Evolutionary conservation across 768 basidiomycete species (phyloP), one percentile per base, ranked within the genome.

Genomic region (Tulasnella sp.): DNA sequence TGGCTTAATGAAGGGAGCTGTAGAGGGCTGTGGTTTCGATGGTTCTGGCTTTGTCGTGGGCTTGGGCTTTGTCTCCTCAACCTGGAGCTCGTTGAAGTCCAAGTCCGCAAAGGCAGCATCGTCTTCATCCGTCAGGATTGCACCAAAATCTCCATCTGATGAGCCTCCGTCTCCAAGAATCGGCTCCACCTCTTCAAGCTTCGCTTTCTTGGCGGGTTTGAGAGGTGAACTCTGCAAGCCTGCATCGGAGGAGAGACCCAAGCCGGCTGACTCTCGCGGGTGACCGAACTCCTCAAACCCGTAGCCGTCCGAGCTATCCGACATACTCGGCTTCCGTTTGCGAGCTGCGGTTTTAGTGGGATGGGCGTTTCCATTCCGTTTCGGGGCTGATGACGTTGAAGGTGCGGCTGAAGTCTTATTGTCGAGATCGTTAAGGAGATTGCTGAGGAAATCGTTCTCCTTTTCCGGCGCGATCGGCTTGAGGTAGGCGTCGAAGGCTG

Each of bases 401-500:
- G 63, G 63, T 14, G 32, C 5, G 7, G 17, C 35, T 35, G 39
- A 7, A 37, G 63, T 36, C 34, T 40, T 81, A 39, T 76, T 80
- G 73, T 92, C 92, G 79, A 96, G 86, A 26, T 82, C 85, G 9
- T 88, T 90, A 11, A 99, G 81, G 0, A 99, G 80, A 41, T 85
- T 86, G 0, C 87, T 86, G 92, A 99, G 91, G 75, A 99, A 94
- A 75, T 96, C 94, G 42, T 86, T 83, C 79, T 98, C 97, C 76
- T 94, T 87, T 67, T 89, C 90, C 14, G 84, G 88, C 8, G 91
- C 89, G 14, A 89, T 86, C 0, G 83, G 83, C 1, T 91, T 89
- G 36, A 93, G 86, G 79, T 98, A 98, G 16, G 89, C 91, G 79
- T 69, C 69, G 26, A 59, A 35, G 5, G 69, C 47, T 41, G 42